Base-by-base conservation (phyloP, 257 asterid species). In the Nicotiana otophora region DNA sequence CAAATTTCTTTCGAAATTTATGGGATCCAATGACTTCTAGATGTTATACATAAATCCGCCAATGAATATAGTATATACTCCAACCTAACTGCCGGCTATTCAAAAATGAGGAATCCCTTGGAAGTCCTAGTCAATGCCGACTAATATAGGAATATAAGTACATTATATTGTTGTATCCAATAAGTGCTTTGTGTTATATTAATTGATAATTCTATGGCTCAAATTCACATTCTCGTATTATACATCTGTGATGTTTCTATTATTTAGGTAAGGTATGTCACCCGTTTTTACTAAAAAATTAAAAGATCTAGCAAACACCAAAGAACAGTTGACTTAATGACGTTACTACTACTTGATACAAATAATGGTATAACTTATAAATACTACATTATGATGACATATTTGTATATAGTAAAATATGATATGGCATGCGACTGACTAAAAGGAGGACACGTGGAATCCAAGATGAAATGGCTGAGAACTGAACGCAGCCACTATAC, bases 301-400 rank as follows among this genome's bases (percentile, higher is more conserved):
- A 12, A 20, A 74, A 20, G 7, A 48, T 39, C 78, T 42, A 72
- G 36, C 7, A 23, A 42, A 70, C 34, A 20, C 34, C 12, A 5
- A 42, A 11, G 33, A 20, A 70, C 20, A 10, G 58, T 70, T 70
- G 78, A 70, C 78, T n/a, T 19, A 69, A 36, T 69, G 77, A 19
- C 1, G 5, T 10, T 9, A 69, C 19, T 19, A 7, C 33, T 19
- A 17, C 1, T 58, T 58, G 63, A 6, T 17, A 19, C 26, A 58
- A n/a, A n/a, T 23, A 23, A 5, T 62, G 67, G 11, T 3, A 60
- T 17, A n/a, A 3, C 30, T 20, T 62, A 70, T n/a, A 70, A 10
- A 5, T n/a, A 5, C 58, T 10, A 70, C 78, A 39, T n/a, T n/a
- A n/a, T n/a, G n/a, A n/a, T n/a, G n/a, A n/a, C n/a, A n/a, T n/a